Evolutionary conservation across 345 rosid genomes (phyloP), one percentile per base, ranked within the genome.

Genomic region (Hypericum perforatum): DNA sequence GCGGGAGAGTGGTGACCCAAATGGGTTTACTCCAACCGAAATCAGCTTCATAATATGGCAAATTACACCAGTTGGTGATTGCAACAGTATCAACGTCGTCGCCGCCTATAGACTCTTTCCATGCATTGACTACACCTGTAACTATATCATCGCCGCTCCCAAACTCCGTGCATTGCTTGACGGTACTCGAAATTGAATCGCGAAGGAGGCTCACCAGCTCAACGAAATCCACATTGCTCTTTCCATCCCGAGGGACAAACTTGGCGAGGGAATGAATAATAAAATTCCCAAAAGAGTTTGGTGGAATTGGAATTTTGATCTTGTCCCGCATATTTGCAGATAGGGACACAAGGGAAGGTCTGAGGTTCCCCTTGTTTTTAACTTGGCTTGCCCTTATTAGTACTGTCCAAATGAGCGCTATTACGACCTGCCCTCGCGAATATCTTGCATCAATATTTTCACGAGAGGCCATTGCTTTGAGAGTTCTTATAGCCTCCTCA

Each of bases 1-100:
- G 2, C 5, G 7, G 32, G 8, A 7, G 45, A 10, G 12, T 8
- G 16, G 58, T 48, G 13, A 63, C 49, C 67, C 67, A 68, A 2
- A 6, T 37, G 16, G 72, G 72, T 60, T 42, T 62, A 13, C 67
- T 67, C 63, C 63, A 68, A 39, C 72, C 72, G 13, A 68, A 68
- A 47, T 68, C 63, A 5, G 59, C 60, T 9, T 62, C 63, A 13
- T 62, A 68, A 1, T 45, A 44, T 11, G 51, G 51, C 6, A 57
- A 48, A 16, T 44, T 49, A 41, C 72, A 68, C 59, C 54, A 62
- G 11, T 63, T 68, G 15, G 32, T 52, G 8, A 49, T 16, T 5
- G 12, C 9, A 47, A 43, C 59, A 22, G 49, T 37, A 44, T 43
- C 52, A 13, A 37, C 6, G 0, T 42, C 16, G 3, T 45, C 48